Evolutionary conservation across 495 filamentous ascomycete species (phyloP).

Genomic region (Neurospora sp.): DNA sequence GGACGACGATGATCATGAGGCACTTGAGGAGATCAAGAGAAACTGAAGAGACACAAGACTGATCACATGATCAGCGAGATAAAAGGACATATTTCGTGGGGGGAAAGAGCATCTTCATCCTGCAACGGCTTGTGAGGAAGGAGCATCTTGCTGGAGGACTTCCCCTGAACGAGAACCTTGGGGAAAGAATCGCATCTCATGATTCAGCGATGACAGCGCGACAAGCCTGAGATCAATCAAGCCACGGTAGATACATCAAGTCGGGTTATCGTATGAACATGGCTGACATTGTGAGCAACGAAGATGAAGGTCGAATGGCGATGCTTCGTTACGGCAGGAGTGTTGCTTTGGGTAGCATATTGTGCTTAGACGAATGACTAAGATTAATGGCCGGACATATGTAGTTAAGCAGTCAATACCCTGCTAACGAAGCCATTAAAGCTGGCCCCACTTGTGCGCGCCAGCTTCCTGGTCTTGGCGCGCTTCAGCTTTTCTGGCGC

Average conservation of each 20-base stretch:
- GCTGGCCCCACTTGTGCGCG: constrained; percentile 6
- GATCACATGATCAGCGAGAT: not conserved
- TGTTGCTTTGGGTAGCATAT: not conserved
- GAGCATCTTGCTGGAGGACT: not conserved
- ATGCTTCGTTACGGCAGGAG: not conserved
- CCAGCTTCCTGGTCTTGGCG: constrained; percentile 3
- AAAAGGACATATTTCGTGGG: not conserved
- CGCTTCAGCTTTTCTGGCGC: constrained; percentile 13
- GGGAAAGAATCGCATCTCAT: not conserved
- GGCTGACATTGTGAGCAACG: too few species aligned
- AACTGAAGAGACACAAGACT: not conserved
- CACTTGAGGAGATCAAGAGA: not conserved
- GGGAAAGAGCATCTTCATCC: not conserved
- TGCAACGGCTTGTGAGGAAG: not conserved
- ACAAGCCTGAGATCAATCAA: not conserved
- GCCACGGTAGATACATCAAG: not conserved
- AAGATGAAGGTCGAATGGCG: not conserved
- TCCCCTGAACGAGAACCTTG: not conserved
- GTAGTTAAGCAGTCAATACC: not conserved
- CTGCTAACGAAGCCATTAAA: constrained; percentile 13
- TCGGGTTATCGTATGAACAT: not conserved
- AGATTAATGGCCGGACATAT: rapidly evolving
- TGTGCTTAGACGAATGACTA: not conserved
- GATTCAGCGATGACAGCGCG: not conserved
- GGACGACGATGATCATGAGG: not conserved